Conservation (phyloP, 1,139 yeast species). For the Schwanniomyces etchellsii region DNA sequence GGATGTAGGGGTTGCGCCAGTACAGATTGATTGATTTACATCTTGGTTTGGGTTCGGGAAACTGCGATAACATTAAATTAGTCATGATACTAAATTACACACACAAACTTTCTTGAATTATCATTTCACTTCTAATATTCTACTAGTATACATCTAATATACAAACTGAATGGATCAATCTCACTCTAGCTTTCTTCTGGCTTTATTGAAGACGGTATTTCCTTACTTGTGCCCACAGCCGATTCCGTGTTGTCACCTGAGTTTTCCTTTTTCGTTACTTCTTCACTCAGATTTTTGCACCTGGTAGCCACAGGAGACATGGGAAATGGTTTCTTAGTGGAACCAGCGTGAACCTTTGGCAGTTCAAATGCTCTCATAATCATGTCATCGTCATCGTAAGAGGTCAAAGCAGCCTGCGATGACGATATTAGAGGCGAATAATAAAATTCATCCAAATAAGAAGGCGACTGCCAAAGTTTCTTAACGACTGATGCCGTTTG, state of each 20-base stretch:
- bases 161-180: background rate
- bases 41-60: too few species aligned
- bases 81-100: too few species aligned
- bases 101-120: too few species aligned
- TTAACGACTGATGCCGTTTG: constrained; percentile 38
- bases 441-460: constrained; percentile 62
- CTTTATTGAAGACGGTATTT: background rate
- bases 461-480: constrained; percentile 59
- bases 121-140: too few species aligned
- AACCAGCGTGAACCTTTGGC: too few species aligned
- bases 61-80: too few species aligned
- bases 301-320: too few species aligned
- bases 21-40: constrained; percentile 41
- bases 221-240: background rate
- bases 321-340: too few species aligned
- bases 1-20: constrained; percentile 90
- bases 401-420: constrained; percentile 24
- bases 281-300: too few species aligned
- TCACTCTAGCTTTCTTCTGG: background rate
- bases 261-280: too few species aligned
- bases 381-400: constrained; percentile 55
- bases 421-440: constrained; percentile 48
- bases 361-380: constrained; percentile 40
- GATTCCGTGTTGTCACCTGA: background rate
- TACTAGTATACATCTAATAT: background rate